Evolutionary conservation across 768 basidiomycete genomes (phyloP), one percentile per base, ranked within the genome.

Genomic region (Rhodotorula babjevae): DNA sequence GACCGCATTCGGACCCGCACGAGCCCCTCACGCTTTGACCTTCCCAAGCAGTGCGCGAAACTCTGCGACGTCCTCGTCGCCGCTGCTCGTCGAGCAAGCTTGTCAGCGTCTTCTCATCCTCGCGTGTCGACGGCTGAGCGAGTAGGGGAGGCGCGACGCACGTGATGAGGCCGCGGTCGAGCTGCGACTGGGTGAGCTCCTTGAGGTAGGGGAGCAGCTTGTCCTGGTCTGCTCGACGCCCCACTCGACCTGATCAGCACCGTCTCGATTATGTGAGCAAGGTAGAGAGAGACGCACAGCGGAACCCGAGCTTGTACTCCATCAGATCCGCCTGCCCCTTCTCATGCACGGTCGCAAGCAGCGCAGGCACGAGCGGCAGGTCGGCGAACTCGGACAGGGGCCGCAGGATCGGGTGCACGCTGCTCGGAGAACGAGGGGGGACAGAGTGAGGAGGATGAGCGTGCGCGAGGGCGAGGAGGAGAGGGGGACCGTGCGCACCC

Each of bases 301-400:
- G 11, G 3, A 47, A 49, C 6, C 56, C 49, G 14, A 68, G n/a
- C 69, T 79, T 72, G 72, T 80, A 81, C 71, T 77, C 70, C 73
- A 82, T 78, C 19, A 82, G 71, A 23, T 72, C 75, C 49, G 64
- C 62, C 36, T 77, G 74, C 2, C 76, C 68, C 33, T 81, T 77
- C 11, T 67, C 71, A 69, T 82, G 82, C 25, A 82, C 75, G 61
- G 79, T 82, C 36, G 78, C 76, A 19, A 82, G 75, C 10, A 82
- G 77, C 0, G 76, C 78, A 5, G 82, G 82, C 1, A 82, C 69
- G 46, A 82, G 78, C 12, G 82, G 82, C 56, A 76, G 77, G 65
- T 81, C 79, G 47, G 77, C 79, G n/a, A 82, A 71, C 61, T 79
- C 78, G 55, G 79, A 77, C 46, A 82, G 75, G n/a, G 77, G 72